Evolutionary conservation across 768 basidiomycete species (phyloP).

Genomic region (Termitomyces sp.): DNA sequence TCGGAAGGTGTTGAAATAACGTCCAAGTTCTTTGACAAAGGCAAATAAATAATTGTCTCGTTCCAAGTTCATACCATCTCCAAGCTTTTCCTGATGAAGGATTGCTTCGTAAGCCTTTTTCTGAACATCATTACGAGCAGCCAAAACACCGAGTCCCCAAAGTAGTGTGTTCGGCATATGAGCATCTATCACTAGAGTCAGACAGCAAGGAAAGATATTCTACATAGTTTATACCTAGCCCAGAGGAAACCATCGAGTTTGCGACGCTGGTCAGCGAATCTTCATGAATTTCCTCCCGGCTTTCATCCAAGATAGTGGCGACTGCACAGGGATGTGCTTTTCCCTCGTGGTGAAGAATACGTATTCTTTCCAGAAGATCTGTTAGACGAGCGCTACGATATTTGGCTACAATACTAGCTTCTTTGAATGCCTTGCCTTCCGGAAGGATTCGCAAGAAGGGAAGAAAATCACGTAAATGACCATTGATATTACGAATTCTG

Average conservation of each 20-base stretch:
- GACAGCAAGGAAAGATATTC: background rate
- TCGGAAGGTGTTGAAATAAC: slow-evolving; percentile 13
- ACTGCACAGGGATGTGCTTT: slow-evolving; percentile 8
- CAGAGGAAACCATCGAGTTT: slow-evolving; percentile 15
- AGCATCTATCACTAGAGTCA: slow-evolving; percentile 1
- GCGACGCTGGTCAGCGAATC: slow-evolving; percentile 12
- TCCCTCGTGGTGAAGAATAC: slow-evolving; percentile 2
- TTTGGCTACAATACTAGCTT: slow-evolving; percentile 10
- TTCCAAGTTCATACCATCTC: slow-evolving; percentile 6
- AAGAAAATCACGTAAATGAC: slow-evolving; percentile 11
- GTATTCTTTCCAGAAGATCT: slow-evolving; percentile 4
- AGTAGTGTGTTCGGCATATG: slow-evolving; percentile 14
- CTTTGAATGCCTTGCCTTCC: slow-evolving; percentile 3
- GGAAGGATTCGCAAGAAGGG: slow-evolving; percentile 12
- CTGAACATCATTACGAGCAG: slow-evolving; percentile 8
- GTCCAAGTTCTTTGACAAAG: slow-evolving; percentile 12
- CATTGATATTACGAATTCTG: slow-evolving; percentile 13
- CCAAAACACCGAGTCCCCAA: slow-evolving; percentile 12
- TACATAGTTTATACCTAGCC: background rate
- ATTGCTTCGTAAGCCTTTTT: slow-evolving; percentile 11
- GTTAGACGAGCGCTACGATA: slow-evolving; percentile 9
- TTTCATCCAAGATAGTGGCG: slow-evolving; percentile 8
- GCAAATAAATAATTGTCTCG: slow-evolving; percentile 10
- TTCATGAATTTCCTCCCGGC: slow-evolving; percentile 9
- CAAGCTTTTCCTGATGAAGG: slow-evolving; percentile 4